Conservation (phyloP, 2,329 filamentous ascomycete genomes). For the Akanthomyces muscarius region DNA sequence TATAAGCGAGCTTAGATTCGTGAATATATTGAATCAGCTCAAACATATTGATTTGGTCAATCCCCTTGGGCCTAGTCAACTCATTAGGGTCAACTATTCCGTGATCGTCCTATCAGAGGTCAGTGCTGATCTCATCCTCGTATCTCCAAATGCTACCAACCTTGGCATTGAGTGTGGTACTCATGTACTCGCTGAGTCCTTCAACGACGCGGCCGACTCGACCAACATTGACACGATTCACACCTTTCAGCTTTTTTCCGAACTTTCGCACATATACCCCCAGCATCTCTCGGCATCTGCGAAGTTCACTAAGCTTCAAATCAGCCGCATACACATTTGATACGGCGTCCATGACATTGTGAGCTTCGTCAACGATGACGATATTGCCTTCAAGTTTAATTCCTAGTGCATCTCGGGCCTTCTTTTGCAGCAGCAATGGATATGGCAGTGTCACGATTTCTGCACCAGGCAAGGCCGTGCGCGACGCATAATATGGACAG, state of each 20-base stretch:
- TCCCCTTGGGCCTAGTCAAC: slow-evolving; percentile 76
- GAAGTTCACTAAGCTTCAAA: slow-evolving; percentile 69
- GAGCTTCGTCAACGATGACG: slow-evolving; percentile 95
- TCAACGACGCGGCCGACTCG: slow-evolving; percentile 81
- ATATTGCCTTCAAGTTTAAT: slow-evolving; percentile 84
- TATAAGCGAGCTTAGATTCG: slow-evolving; percentile 87
- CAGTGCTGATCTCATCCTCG: neutral
- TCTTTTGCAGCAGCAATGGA: slow-evolving; percentile 80
- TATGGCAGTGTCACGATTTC: slow-evolving; percentile 94
- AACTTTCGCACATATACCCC: slow-evolving; percentile 82
- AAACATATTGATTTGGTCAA: slow-evolving; percentile 93
- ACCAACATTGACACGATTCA: slow-evolving; percentile 86
- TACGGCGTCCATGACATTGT: slow-evolving; percentile 96
- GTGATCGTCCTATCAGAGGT: slow-evolving; percentile 41
- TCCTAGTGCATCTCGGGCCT: slow-evolving; percentile 79
- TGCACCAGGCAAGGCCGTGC: slow-evolving; percentile 73
- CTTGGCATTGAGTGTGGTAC: slow-evolving; percentile 46
- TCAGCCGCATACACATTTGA: slow-evolving; percentile 79
- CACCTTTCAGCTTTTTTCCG: slow-evolving; percentile 81
- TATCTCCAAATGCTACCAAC: slow-evolving; percentile 30
- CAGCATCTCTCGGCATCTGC: slow-evolving; percentile 68
- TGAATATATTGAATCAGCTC: slow-evolving; percentile 84
- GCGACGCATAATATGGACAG: slow-evolving; percentile 95
- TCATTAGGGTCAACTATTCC: slow-evolving; percentile 67
- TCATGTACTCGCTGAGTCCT: slow-evolving; percentile 68